Percentiles rank a stretch among this genome's conserved stretches.
These are phyloP conservation scores for Xylaria sp. DNA, from an alignment of 2,329 filamentous ascomycete species.

Conservation along the genomic window DNA sequence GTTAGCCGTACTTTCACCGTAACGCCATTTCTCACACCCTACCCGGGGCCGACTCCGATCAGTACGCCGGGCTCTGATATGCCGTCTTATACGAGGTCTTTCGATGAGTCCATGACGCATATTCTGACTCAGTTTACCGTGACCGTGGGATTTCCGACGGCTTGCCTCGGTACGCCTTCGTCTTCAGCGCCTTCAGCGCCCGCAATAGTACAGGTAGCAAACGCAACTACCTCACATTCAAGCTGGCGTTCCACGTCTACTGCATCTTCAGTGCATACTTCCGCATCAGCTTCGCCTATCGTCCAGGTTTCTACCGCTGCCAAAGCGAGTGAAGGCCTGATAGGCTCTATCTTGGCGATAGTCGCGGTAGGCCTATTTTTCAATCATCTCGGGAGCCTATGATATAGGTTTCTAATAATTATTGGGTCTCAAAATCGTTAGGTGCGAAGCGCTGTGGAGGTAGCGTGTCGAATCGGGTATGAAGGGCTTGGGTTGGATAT, in stretches of 20 bases:
- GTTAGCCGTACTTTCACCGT: constrained; percentile 39
- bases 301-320: constrained; percentile 41
- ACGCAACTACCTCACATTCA: constrained; percentile 17
- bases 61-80: constrained; percentile 5
- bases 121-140: neutral
- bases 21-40: constrained; percentile 39
- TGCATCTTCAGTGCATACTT: constrained; percentile 32
- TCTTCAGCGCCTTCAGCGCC: constrained; percentile 14
- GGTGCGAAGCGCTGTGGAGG: neutral
- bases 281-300: constrained; percentile 25
- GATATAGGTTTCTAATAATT: neutral
- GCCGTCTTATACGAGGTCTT: neutral
- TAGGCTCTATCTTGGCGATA: constrained; percentile 25
- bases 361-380: constrained; percentile 34
- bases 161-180: constrained; percentile 20
- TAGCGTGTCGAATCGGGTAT: neutral
- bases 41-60: constrained; percentile 28
- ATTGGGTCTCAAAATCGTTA: neutral
- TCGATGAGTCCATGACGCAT: neutral
- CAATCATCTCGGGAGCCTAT: constrained; percentile 31
- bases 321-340: constrained; percentile 15
- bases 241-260: constrained; percentile 4
- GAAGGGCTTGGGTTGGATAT: neutral
- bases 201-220: constrained; percentile 30
- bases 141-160: constrained; percentile 3